phyloP scores from a whole-genome alignment of 768 basidiomycete species.

The Scleroderma citrinum region DNA sequence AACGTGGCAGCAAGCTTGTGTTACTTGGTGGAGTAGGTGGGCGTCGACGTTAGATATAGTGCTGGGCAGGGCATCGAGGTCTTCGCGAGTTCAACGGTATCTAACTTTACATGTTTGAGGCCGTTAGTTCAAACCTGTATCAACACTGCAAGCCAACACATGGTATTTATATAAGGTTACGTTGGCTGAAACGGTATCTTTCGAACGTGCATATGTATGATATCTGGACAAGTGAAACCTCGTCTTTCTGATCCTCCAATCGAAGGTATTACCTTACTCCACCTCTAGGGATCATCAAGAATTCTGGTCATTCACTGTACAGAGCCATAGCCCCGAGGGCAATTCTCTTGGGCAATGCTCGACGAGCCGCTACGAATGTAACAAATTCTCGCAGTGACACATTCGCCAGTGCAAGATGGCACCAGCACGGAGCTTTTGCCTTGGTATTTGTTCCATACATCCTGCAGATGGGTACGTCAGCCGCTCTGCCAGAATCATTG shows the following conservation, averaged over 20 bases:
- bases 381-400: constrained; percentile 64
- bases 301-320: constrained; percentile 41
- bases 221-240: no score
- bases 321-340: constrained; percentile 58
- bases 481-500: background rate
- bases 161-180: background rate
- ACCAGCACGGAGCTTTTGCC: constrained; percentile 60
- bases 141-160: background rate
- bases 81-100: constrained; percentile 2
- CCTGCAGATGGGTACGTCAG: constrained; percentile 3
- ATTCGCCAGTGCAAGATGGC: constrained; percentile 52
- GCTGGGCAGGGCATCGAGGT: background rate
- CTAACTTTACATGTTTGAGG: constrained; percentile 10
- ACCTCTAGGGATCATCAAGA: no score
- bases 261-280: no score
- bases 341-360: constrained; percentile 54
- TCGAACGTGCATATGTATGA: no score
- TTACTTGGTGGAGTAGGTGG: constrained; percentile 63
- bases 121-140: background rate
- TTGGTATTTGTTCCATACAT: constrained; percentile 67
- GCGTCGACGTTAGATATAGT: constrained; percentile 33
- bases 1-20: constrained; percentile 59
- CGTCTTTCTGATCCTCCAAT: no score
- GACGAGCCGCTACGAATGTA: constrained; percentile 74
- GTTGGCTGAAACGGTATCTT: no score